These are phyloP conservation scores for Fraxinus baroniana DNA, from an alignment of 305 asterid species.

Conservation along the genomic window DNA sequence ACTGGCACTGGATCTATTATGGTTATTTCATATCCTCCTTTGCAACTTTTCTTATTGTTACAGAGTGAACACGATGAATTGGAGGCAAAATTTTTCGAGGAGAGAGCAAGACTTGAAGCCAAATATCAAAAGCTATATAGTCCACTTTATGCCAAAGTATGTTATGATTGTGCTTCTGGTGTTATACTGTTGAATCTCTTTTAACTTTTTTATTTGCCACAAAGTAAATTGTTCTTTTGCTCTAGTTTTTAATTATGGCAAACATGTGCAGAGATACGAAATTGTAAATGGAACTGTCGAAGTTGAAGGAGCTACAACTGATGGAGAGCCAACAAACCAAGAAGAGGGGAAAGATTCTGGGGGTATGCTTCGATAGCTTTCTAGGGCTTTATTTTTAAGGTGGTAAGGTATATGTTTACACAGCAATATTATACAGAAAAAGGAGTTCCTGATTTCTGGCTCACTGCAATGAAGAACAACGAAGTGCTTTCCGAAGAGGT, in stretches of 20 bases:
- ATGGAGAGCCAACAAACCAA: slow-evolving; percentile 23
- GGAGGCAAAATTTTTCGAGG: slow-evolving; percentile 73
- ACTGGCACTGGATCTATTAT: slow-evolving; percentile 18
- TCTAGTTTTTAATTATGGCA: background rate
- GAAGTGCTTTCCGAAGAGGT: slow-evolving; percentile 45
- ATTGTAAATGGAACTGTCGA: slow-evolving; percentile 65
- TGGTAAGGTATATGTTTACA: slow-evolving; percentile 13
- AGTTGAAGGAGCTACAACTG: slow-evolving; percentile 39
- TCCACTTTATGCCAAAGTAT: slow-evolving; percentile 69
- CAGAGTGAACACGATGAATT: slow-evolving; percentile 71
- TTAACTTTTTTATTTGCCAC: background rate
- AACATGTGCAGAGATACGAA: slow-evolving; percentile 50
- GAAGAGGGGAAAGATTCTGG: slow-evolving; percentile 27
- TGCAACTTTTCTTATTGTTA: background rate
- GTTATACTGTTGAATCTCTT: background rate
- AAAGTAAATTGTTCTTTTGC: background rate
- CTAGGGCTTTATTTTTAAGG: background rate
- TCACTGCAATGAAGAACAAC: slow-evolving; percentile 50
- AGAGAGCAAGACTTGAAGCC: slow-evolving; percentile 85
- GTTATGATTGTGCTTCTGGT: slow-evolving; percentile 1
- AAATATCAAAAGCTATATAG: slow-evolving; percentile 79
- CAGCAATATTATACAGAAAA: slow-evolving; percentile 29
- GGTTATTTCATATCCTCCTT: background rate
- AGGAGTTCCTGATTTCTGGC: slow-evolving; percentile 62
- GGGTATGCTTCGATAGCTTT: slow-evolving; percentile 20